Evolutionary conservation across 768 basidiomycete species (phyloP), one percentile per base, ranked within the genome.

Genomic region (Amyloporia xantha): DNA sequence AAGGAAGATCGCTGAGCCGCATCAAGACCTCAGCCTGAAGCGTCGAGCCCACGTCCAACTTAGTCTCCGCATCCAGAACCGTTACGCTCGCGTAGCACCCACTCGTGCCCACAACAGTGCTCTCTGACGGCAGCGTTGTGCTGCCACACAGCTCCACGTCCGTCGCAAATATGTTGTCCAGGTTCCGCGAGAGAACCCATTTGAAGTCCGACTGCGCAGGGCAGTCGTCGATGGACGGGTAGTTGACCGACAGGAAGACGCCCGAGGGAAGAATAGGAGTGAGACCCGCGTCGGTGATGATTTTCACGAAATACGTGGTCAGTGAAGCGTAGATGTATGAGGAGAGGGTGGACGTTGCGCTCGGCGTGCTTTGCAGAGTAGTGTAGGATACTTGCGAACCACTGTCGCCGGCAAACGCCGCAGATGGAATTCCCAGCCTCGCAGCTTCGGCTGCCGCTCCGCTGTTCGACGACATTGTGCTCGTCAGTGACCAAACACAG

Each of bases 371-470:
- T 13, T 59, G 53, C 52, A 78, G 74, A 15, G 74, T 76, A 21
- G 76, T 79, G 62, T 71, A 79, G 2, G 75, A 77, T 10, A 76
- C 72, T 45, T 70, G 66, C 0, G 69, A 63, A 9, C 67, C 73
- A 15, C 68, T 63, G 11, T 56, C 54, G 24, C 68, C 71, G 11
- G 75, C 77, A 63, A 76, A 77, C 0, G 77, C 77, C 26, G 71
- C 66, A 1, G 76, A 70, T 2, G 77, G 75, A 30, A 78, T 66
- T 26, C 77, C 77, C 54, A 73, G 68, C 36, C 66, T 55, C 1
- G 75, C 71, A 3, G 76, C 73, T 59, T 75, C 74, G 12, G 66
- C 66, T 0, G 77, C 75, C 1, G 77, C 77, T 4, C 75, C 75
- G 20, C 76, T 78, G 48, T 1, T 26, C 12, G 20, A 9, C 9